Evolutionary conservation across 2,329 filamentous ascomycete species (phyloP), one percentile per base, ranked within the genome.

Genomic region (Aspergillus phoenicis): DNA sequence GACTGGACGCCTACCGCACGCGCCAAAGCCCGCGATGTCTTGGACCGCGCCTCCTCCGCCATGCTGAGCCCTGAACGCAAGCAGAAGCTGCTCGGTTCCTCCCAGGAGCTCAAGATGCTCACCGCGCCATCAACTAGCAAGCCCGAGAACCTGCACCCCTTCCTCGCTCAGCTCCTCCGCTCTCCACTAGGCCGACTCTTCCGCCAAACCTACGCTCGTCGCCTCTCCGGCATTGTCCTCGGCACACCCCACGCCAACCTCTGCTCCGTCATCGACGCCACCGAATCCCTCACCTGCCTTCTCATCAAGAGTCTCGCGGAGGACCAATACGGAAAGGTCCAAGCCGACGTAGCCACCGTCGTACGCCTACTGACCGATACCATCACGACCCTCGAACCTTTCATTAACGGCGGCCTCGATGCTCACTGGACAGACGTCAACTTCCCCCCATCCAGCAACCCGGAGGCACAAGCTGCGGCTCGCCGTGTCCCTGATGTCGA

Each of bases 251-350:
- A 89, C 70, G 89, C 89, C 3, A 87, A 90, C 70, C 80, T 87
- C 1, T 85, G 85, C 30, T 79, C 89, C 15, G 89, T 92, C 66
- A 77, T 90, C 54, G 87, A 94, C 71, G 89, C 91, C 1, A 82
- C 88, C n/a, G 86, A 87, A 61, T 85, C 89, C 0, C 78, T 95
- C 41, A 87, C 86, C 11, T 83, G 84, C 53, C 82, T 98, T 28
- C 85, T 91, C 0, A 84, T 91, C 4, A 85, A 85, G 63, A 94
- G 90, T 75, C 78, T 97, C 57, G 80, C 81, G 3, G 93, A 98
- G 75, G 94, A 98, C 73, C 84, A 84, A 51, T 95, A 88, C 71
- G 94, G 94, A 13, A 90, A 91, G 67, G 94, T 96, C n/a, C 89
- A 96, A 66, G 83, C 87, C 47, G 91, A 95, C 65, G 87, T 98